A percentile compares a stretch with the other conserved stretches of the same genome.
Conservation (phyloP, 768 basidiomycete genomes). For the Rickenella mellea region DNA sequence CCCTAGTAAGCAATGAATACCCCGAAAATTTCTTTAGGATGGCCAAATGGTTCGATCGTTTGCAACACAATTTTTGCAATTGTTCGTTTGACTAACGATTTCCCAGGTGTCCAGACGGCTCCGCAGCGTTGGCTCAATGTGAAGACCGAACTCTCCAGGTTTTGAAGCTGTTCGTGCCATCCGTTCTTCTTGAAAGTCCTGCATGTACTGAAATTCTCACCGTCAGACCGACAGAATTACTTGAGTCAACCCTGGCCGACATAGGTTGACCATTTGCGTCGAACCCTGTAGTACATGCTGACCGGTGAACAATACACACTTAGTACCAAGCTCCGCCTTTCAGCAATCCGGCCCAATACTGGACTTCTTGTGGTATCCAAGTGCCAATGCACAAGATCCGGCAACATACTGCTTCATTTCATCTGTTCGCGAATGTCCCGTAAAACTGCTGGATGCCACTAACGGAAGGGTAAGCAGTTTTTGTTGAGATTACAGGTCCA, state of each 20-base stretch:
- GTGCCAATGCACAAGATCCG: constrained; percentile 47
- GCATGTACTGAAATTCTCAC: not conserved
- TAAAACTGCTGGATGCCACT: constrained; percentile 74
- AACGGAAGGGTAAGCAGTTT: constrained; percentile 54
- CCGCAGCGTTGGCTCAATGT: constrained; percentile 53
- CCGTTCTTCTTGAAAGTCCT: not conserved
- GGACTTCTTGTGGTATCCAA: constrained; percentile 80
- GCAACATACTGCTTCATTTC: constrained; percentile 76
- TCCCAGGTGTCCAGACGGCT: constrained; percentile 68
- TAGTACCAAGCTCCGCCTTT: constrained; percentile 18
- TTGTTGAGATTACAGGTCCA: not conserved
- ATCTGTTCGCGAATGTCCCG: constrained; percentile 76
- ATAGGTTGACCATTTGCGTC: not conserved
- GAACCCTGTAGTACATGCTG: constrained; percentile 3
- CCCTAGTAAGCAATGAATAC: too few species aligned
- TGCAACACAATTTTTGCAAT: not conserved
- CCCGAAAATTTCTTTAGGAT: constrained; percentile 51
- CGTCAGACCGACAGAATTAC: not conserved
- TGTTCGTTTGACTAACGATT: not conserved
- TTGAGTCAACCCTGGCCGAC: not conserved
- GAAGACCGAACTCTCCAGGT: constrained; percentile 62
- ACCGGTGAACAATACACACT: constrained; percentile 1
- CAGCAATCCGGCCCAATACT: constrained; percentile 63
- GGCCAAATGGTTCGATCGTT: constrained; percentile 40
- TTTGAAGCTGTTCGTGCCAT: constrained; percentile 34